Conservation (phyloP, 768 basidiomycete genomes). For the Phanerodontia chrysosporium region DNA sequence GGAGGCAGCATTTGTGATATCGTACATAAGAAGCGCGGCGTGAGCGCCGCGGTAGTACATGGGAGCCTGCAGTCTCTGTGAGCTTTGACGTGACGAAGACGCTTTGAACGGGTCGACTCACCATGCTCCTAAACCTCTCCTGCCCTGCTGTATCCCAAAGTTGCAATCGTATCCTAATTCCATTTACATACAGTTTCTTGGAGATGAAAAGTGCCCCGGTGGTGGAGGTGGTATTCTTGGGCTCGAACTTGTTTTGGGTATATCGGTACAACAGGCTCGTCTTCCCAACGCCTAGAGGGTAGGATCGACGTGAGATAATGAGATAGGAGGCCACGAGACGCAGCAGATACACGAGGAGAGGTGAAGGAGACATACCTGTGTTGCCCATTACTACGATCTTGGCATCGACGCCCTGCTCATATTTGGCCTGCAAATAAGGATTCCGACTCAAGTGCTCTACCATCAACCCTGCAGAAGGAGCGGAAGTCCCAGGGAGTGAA, state of each 20-base stretch:
- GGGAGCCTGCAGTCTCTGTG: constrained; percentile 58
- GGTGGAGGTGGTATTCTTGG: constrained; percentile 84
- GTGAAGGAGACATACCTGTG: constrained; percentile 39
- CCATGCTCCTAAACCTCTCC: constrained; percentile 90
- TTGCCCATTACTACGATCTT: constrained; percentile 97
- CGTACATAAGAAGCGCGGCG: constrained; percentile 90
- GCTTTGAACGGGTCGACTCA: constrained; percentile 29
- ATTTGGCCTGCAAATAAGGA: constrained; percentile 63
- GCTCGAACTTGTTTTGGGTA: constrained; percentile 87
- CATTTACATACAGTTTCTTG: constrained; percentile 85
- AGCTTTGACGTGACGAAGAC: background rate
- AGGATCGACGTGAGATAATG: background rate
- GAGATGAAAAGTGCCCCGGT: constrained; percentile 93
- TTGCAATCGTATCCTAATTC: constrained; percentile 81
- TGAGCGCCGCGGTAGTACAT: constrained; percentile 98
- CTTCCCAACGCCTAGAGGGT: constrained; percentile 75
- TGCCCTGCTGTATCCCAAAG: constrained; percentile 94
- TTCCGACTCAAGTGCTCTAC: constrained; percentile 57
- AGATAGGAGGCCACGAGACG: too few species aligned
- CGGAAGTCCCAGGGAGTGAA: constrained; percentile 42
- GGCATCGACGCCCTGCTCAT: constrained; percentile 84
- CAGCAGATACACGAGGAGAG: background rate
- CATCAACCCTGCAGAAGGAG: constrained; percentile 37
- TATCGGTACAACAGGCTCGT: constrained; percentile 88
- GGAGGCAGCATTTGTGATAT: constrained; percentile 85